Evolutionary conservation across 352 stramenopile species (phyloP), one percentile per base, ranked within the genome.

Genomic region (Phytopythium kandeliae): DNA sequence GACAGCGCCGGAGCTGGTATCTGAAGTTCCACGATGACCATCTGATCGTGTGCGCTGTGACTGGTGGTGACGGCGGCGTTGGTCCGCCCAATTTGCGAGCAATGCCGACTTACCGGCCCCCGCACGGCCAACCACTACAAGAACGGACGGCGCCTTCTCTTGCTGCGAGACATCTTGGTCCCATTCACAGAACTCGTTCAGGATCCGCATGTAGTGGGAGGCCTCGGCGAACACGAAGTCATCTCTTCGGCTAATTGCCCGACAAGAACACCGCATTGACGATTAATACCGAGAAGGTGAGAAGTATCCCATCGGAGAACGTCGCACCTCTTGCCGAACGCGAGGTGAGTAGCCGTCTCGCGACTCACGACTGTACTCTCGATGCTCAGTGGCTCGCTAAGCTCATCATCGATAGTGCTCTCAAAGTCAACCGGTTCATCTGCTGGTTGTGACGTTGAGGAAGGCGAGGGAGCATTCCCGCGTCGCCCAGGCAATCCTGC

Each of bases 101-200:
- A 93, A 52, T n/a, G 83, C 67, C 7, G 83, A 89, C 52, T 93
- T 93, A 21, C 83, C 80, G n/a, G 71, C 70, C 3, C 78, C 83
- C 8, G 82, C 63, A 21, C 78, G 64, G 10, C 78, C 74, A 41
- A 90, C 62, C 6, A 91, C 73, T 0, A 80, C 79, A 7, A 91
- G 51, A 10, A 90, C 40, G 34, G 78, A 64, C 15, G 43, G 17
- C 2, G 73, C 81, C 26, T 30, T 40, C n/a, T 51, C n/a, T 11
- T 37, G 44, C 13, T 57, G 43, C 28, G 24, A 26, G 15, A 50
- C 33, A 21, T 74, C 56, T 28, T 49, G 55, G 33, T 66, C 59
- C 61, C 64, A 71, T 52, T 79, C 58, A 31, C 82, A 92, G 64
- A 89, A 78, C 43, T 88, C 76, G 48, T 88, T 77, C 33, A 93